Evolutionary conservation across 495 filamentous ascomycete species (phyloP), one percentile per base, ranked within the genome.

Genomic region (Annulohypoxylon maeteangense): DNA sequence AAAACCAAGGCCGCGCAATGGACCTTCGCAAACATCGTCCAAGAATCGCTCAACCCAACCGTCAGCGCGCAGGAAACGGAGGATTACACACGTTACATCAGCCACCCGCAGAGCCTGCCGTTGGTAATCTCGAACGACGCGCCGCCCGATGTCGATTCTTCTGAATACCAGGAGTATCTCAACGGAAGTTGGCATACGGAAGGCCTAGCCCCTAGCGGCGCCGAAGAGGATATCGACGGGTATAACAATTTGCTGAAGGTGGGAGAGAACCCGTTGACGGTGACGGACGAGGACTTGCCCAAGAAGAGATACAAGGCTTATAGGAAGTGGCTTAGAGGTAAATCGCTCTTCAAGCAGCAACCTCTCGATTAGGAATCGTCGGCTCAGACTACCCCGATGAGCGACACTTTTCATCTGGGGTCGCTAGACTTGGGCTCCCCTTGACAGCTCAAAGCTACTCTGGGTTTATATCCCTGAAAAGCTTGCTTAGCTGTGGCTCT

Each of bases 231-330:
- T 67, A 61, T 92, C 56, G 86, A 85, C 38, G 87, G 91, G 60
- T 97, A 94, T 76, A 82, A 79, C 10, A 91, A 95, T 50, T 92
- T 93, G 75, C 78, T 97, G 25, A 82, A 82, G 36, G 87, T 97
- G 3, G 87, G 85, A 14, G 92, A 95, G 23, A 92, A 97, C 68
- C 92, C 92, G 7, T 81, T 99, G 31, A 93, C 92, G n/a, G 95
- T 98, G 14, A 89, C 86, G 12, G 88, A 92, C 42, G 93, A 94
- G 74, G 95, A 98, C 78, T 83, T 87, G 51, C 81, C 83, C 34
- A 98, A 95, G 85, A 97, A 97, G 85, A 82, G 96, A 69, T 99
- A 99, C 78, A 97, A 94, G 80, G 93, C 94, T 0, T 99, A 99
- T 79, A 83, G 90, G 74, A 94, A 97, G 80, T 98, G 95, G 95